A percentile compares a stretch with the other conserved stretches of the same genome.
Evolutionary conservation across 805 yeast genomes (phyloP).

Genomic region (Candida palmyrensis): DNA sequence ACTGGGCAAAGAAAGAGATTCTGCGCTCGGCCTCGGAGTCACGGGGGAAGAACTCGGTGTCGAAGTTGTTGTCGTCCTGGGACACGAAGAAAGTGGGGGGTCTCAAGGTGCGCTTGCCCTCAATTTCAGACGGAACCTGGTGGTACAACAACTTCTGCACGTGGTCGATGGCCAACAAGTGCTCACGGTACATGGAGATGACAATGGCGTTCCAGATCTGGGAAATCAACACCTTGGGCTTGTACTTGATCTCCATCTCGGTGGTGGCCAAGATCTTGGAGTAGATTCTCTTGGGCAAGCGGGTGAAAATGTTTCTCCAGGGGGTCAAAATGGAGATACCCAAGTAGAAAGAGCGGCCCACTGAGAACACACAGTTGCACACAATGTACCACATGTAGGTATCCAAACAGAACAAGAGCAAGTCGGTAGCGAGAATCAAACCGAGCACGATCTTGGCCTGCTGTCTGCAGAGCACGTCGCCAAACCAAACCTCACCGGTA

Average conservation of each 20-base stretch:
- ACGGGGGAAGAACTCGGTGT: slow-evolving; percentile 94
- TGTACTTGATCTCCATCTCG: slow-evolving; percentile 98
- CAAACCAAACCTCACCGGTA: slow-evolving; percentile 91
- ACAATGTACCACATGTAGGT: slow-evolving; percentile 98
- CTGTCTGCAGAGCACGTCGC: slow-evolving; percentile 65
- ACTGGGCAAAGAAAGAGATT: slow-evolving; percentile 98
- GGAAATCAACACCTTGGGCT: slow-evolving; percentile 95
- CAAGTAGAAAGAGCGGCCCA: slow-evolving; percentile 95
- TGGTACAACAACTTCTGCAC: slow-evolving; percentile 96
- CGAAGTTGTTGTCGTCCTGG: slow-evolving; percentile 93
- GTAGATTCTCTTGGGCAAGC: slow-evolving; percentile 98
- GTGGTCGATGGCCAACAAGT: slow-evolving; percentile 94
- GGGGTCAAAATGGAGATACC: slow-evolving; percentile 99
- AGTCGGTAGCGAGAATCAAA: slow-evolving; percentile 87
- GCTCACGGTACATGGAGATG: slow-evolving; percentile 99
- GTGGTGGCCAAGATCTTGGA: slow-evolving; percentile 96
- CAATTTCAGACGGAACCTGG: slow-evolving; percentile 97
- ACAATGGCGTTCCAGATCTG: slow-evolving; percentile 99
- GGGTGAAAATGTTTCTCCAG: slow-evolving; percentile 97
- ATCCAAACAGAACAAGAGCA: slow-evolving; percentile 96
- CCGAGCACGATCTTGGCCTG: slow-evolving; percentile 90
- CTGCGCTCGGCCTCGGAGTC: slow-evolving; percentile 99
- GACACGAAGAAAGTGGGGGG: slow-evolving; percentile 99
- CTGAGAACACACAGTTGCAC: slow-evolving; percentile 90
- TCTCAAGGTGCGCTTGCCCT: slow-evolving; percentile 96